Conservation (phyloP, 2,329 filamentous ascomycete genomes). For the Alternaria ethzedia region DNA sequence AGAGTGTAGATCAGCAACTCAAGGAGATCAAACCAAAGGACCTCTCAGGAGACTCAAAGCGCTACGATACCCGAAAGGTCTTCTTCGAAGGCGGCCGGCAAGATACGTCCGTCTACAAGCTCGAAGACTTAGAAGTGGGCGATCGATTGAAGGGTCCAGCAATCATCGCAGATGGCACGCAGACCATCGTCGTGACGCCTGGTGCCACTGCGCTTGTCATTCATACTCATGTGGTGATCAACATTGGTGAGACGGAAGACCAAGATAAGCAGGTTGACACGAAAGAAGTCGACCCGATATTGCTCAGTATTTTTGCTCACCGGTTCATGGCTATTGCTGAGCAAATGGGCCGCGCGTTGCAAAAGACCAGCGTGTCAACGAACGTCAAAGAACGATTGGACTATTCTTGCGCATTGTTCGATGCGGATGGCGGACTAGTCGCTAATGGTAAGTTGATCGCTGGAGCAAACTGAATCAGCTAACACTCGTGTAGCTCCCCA, state of each 20-base stretch:
- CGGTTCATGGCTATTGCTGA: conserved; percentile 87
- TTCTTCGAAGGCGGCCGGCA: conserved; percentile 84
- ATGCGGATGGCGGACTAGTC: conserved; percentile 75
- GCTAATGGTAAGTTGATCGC: conserved; percentile 62
- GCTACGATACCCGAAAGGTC: conserved; percentile 71
- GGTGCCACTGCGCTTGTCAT: conserved; percentile 77
- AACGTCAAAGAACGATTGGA: conserved; percentile 85
- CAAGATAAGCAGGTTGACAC: conserved; percentile 57
- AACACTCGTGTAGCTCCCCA: conserved; percentile 65
- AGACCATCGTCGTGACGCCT: conserved; percentile 90
- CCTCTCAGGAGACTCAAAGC: conserved; percentile 63
- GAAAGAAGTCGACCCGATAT: conserved; percentile 73
- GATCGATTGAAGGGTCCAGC: conserved; percentile 79
- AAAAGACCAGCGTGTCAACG: conserved; percentile 80
- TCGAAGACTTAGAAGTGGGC: conserved; percentile 75
- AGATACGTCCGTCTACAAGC: conserved; percentile 82
- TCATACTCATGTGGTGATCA: conserved; percentile 87
- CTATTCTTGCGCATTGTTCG: conserved; percentile 83
- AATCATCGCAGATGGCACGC: conserved; percentile 84
- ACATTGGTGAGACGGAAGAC: conserved; percentile 68
- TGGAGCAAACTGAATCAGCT: not conserved
- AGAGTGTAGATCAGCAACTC: conserved; percentile 84
- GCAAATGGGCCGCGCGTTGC: conserved; percentile 79
- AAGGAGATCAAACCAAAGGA: conserved; percentile 69
- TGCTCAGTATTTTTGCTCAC: conserved; percentile 80